Percentiles rank a stretch among this genome's conserved stretches.
Conservation (phyloP, 805 yeast genomes). For the Saturnispora hagleri region DNA sequence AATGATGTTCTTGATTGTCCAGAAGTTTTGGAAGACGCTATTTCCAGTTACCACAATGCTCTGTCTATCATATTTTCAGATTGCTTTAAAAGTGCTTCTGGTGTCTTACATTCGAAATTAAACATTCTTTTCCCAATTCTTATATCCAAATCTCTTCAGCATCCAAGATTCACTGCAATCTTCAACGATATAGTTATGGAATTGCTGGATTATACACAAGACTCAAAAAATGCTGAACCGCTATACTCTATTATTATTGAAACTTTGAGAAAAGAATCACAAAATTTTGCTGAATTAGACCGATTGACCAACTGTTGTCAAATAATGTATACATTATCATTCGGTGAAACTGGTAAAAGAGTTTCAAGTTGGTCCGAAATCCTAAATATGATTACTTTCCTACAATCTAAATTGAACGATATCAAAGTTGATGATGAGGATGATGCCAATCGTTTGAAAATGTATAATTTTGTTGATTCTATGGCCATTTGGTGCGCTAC, state of each 20-base stretch:
- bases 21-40: conserved; percentile 23
- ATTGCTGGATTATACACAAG: conserved; percentile 43
- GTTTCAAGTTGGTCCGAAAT: conserved; percentile 41
- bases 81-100: conserved; percentile 62
- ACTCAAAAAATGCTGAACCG: conserved; percentile 34
- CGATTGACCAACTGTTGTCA: conserved; percentile 29
- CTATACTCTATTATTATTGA: conserved; percentile 33
- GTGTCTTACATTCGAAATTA: conserved; percentile 68
- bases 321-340: conserved; percentile 40
- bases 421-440: conserved; percentile 3
- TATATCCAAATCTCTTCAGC: conserved; percentile 15
- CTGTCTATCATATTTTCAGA: conserved; percentile 58
- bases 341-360: conserved; percentile 65
- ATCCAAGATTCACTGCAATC: conserved; percentile 31
- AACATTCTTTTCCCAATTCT: conserved; percentile 37
- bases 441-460: conserved; percentile 9
- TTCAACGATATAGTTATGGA: conserved; percentile 50
- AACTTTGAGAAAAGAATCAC: conserved; percentile 7
- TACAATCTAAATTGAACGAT: conserved; percentile 10
- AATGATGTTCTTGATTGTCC: conserved; percentile 28
- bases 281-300: conserved; percentile 8
- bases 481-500: conserved; percentile 39
- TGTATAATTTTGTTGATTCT: conserved; percentile 18
- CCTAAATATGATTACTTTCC: conserved; percentile 12
- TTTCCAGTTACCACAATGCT: conserved; percentile 46